Base-by-base conservation (phyloP, 2,329 filamentous ascomycete species). In the Shiraia sp. region DNA sequence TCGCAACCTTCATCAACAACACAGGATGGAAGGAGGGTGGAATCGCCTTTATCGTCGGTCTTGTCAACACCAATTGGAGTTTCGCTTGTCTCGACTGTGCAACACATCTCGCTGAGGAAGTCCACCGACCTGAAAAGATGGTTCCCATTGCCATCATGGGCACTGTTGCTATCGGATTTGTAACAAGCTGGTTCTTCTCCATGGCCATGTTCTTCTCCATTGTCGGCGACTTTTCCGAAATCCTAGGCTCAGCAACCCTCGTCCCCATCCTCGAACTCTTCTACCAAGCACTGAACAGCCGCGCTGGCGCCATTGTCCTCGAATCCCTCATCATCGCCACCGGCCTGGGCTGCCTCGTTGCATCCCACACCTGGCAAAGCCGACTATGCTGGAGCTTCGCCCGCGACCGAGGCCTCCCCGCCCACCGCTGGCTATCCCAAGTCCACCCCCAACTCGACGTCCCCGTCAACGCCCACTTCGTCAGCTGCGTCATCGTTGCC, bases 331-430 rank as follows among this genome's bases (percentile, higher is more conserved):
- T 79, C 47, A 65, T 78, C 16, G 70, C 70, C 5, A 77, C 76
- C 0, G 75, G 74, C 1, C 53, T 77, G 36, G 73, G 74, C 12
- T 77, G 74, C 47, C 57, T 74, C 37, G 68, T 77, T 32, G 70
- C 74, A 3, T 69, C 66, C 40, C 75, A 79, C 40, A 78, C 76
- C 4, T 79, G 75, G 71, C 75, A 78, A 51, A 73, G 72, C 24
- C 68, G 77, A 1, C 65, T 79, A 6, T 74, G 72, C 44, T 79
- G 76, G 76, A 75, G 74, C 13, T 79, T 80, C 51, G 76, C 78
- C 8, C 68, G 77, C 4, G 78, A 80, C 51, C 57, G 67, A 10
- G 77, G 76, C 2, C 45, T 79, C 1, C 76, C 77, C 0, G 71
- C 67, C n/a, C 68, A 71, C 14, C 32, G 48, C 13, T 71, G 69